Base-by-base conservation (phyloP, 129 eudicot genomes). In the Calendula officinalis region DNA sequence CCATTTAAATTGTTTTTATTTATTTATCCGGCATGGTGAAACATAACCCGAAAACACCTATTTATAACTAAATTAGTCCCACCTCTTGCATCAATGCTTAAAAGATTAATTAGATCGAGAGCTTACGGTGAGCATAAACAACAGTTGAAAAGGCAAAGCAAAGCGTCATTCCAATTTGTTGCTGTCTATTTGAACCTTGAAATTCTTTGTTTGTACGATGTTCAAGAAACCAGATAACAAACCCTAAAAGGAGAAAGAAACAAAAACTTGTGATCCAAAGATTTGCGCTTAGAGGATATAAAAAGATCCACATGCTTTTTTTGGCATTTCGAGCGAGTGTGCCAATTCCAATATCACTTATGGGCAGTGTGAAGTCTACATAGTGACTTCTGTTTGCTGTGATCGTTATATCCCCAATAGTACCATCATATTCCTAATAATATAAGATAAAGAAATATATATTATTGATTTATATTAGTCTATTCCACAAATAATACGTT, bases 341-440 rank as follows among this genome's bases (percentile, higher is more conserved):
- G 30, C 69, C 81, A 13, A 64, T 9, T 3, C 86, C 91, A 2
- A 52, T 13, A 10, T 81, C 84, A 1, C 77, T 72, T 40, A 7
- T 75, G 0, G 91, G 69, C 12, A 72, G 14, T 6, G 91, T 81
- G 75, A 84, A 84, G 54, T 84, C 91, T 7, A 70, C 84, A n/a
- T 71, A 81, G 0, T 3, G 17, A 15, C 71, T 50, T 68, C 86
- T 64, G 22, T 77, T 62, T 3, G 79, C 51, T 16, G 80, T 62
- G 34, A 84, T 84, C 4, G 87, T 81, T 11, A 75, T 41, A 60
- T 84, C 91, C 11, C 86, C 87, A 7, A 81, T 62, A 0, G 70
- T 77, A 44, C 67, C 91, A 72, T 84, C 87, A 72, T 35, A 78
- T 45, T 56, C 60, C 78, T 22, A n/a, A n/a, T n/a, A n/a, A n/a